Conservation (phyloP, 176 grass and related monocot species). For the Oryza meyeriana region DNA sequence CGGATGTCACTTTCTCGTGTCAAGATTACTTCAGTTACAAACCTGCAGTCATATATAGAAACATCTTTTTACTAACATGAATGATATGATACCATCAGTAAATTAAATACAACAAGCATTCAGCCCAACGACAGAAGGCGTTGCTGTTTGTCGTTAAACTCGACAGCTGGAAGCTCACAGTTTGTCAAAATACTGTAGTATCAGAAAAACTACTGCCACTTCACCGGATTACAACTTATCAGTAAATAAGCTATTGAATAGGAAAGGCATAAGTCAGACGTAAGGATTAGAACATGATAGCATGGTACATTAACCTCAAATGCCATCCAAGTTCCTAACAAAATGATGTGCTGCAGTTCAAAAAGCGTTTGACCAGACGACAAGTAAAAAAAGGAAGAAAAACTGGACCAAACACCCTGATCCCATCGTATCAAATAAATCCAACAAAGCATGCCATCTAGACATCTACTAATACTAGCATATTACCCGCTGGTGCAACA, state of each 20-base stretch:
- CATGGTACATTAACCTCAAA: not conserved
- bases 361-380: not conserved
- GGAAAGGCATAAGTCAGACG: not conserved
- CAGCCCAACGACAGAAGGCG: not conserved
- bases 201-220: too few species aligned
- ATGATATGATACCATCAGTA: not conserved
- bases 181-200: not conserved
- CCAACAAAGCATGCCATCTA: not conserved
- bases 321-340: not conserved
- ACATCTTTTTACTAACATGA: not conserved
- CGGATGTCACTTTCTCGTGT: constrained; percentile 30
- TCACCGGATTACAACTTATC: not conserved
- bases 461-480: not conserved
- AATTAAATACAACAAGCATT: not conserved
- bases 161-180: not conserved
- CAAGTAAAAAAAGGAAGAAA: not conserved
- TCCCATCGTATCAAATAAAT: not conserved
- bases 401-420: not conserved
- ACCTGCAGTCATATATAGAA: not conserved
- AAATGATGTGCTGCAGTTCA: not conserved
- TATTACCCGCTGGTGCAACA: too few species aligned
- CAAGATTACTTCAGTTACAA: constrained; percentile 15
- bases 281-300: not conserved
- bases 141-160: not conserved
- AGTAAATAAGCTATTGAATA: not conserved